Evolutionary conservation across 2,329 filamentous ascomycete genomes (phyloP).

Genomic region (Trichoderma koningiopsis): DNA sequence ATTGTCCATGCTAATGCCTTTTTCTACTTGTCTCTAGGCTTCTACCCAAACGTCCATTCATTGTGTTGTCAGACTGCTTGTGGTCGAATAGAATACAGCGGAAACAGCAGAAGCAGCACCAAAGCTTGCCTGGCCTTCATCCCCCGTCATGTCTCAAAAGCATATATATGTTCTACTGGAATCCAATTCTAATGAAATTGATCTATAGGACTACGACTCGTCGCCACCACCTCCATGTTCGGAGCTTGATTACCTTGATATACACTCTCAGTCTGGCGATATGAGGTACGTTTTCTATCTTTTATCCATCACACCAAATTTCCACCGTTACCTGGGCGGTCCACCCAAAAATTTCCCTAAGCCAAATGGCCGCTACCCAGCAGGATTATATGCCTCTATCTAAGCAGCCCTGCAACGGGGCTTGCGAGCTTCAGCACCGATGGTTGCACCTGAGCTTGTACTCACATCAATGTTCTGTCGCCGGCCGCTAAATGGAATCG

Average conservation of each 20-base stretch:
- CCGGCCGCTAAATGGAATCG: constrained; percentile 25
- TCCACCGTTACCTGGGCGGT: constrained; percentile 8
- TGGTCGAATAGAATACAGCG: not conserved
- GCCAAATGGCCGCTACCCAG: not conserved
- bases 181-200: constrained; percentile 34
- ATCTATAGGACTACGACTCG: constrained; percentile 57
- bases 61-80: not conserved
- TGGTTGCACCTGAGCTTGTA: constrained; percentile 21
- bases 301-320: constrained; percentile 16
- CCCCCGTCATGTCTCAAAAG: not conserved
- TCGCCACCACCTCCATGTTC: constrained; percentile 48
- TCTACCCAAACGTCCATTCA: constrained; percentile 1
- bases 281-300: constrained; percentile 52
- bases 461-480: constrained; percentile 20
- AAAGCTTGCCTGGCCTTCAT: not conserved
- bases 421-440: not conserved
- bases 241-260: constrained; percentile 58
- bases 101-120: constrained; percentile 4
- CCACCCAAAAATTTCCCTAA: constrained; percentile 1
- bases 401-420: constrained; percentile 6
- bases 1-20: constrained; percentile 1
- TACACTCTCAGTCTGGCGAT: constrained; percentile 52
- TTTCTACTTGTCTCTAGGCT: not conserved
- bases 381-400: constrained; percentile 2
- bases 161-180: constrained; percentile 22